phyloP scores from a whole-genome alignment of 768 basidiomycete species.

The Pulveroboletus sp. region DNA sequence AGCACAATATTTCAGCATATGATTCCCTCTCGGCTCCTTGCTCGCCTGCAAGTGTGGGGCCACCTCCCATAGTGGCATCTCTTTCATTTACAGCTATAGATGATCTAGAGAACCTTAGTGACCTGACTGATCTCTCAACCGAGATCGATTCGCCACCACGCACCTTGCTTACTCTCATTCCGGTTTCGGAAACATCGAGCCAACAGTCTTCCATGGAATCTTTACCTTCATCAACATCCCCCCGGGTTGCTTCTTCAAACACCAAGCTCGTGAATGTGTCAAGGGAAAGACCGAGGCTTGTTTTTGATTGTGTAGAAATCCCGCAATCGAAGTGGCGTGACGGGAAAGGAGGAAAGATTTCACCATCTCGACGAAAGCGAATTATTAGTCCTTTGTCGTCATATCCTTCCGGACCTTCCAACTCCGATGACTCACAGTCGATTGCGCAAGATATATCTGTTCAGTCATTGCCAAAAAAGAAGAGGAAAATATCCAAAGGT shows the following conservation, averaged over 20 bases:
- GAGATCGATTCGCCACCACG: conserved; percentile 17
- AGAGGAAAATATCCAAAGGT: conserved; percentile 16
- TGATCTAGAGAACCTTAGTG: conserved; percentile 18
- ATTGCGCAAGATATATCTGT: background rate
- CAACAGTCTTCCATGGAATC: background rate
- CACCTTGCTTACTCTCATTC: background rate
- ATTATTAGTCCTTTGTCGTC: background rate
- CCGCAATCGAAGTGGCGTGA: conserved; percentile 9
- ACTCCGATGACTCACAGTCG: background rate
- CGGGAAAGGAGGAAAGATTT: background rate
- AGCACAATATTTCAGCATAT: background rate
- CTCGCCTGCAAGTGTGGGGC: background rate
- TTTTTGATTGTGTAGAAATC: conserved; percentile 25
- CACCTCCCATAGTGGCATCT: background rate
- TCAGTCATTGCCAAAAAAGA: conserved; percentile 11
- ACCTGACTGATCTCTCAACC: conserved; percentile 28
- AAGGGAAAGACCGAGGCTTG: conserved; percentile 9
- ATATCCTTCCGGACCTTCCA: background rate
- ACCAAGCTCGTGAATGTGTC: background rate
- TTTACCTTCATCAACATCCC: background rate
- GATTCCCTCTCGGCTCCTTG: background rate
- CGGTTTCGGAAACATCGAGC: background rate
- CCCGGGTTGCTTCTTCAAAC: background rate
- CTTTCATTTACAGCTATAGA: conserved; percentile 3
- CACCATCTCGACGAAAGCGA: conserved; percentile 9